Base-by-base conservation (phyloP, 2,329 filamentous ascomycete genomes). In the Cordyceps militaris region DNA sequence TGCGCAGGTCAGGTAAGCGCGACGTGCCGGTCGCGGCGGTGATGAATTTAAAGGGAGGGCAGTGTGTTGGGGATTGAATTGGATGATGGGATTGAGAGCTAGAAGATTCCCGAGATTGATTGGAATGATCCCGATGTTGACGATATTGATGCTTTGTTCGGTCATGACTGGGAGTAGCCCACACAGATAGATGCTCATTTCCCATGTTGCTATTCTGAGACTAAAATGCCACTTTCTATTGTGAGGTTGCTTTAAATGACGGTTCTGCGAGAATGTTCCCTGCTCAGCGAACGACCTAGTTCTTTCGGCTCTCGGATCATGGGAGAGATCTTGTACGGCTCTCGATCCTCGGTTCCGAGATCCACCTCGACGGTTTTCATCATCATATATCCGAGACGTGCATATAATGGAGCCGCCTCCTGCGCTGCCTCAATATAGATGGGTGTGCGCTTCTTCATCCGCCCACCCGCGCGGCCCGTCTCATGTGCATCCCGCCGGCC, bases 1-100 rank as follows among this genome's bases (percentile, higher is more conserved):
- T 66, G 11, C 62, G 60, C 51, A 55, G 54, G 42, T 61, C 62
- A 28, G 65, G 65, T 49, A 47, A 56, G 50, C 40, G 50, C 10
- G 48, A 51, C 7, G 34, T 28, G 16, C 23, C 26, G 16, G 24
- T 30, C 44, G 26, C 3, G 32, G 38, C 7, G 47, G 21, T 23
- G 23, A n/a, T 2, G 24, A 19, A 0, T 38, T 52, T 1, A 36
- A 57, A 52, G 47, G 16, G 40, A 52, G 36, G 47, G 13, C 5
- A 26, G 23, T 16, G 42, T 42, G n/a, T 16, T 56, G 19, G 51
- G 51, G 24, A 51, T 59, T 23, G 28, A 56, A n/a, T 3, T 56
- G n/a, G 51, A 59, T 38, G 51, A 10, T 7, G 56, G 47, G 9
- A 58, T 52, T 8, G 14, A 34, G 23, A 40, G 48, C 21, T 48